phyloP scores from a whole-genome alignment of 73 alveolate species.

The Stentor roeselii region DNA sequence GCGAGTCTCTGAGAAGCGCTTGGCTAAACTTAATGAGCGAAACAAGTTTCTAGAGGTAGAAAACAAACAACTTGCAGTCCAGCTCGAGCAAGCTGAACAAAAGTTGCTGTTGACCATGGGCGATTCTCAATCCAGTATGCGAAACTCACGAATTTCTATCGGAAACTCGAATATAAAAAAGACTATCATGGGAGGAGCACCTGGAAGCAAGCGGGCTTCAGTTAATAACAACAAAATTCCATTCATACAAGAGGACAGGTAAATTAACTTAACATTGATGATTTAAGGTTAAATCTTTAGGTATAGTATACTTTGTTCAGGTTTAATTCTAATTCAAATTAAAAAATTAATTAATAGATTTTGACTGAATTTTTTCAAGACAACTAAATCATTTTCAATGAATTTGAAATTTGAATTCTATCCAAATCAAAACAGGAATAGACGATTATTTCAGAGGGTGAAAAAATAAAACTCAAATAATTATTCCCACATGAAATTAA shows the following conservation, averaged over 20 bases:
- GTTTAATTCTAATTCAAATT: no score
- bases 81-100: neutral
- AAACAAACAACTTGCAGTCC: neutral
- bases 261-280: no score
- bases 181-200: conserved; percentile 4
- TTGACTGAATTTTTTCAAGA: no score
- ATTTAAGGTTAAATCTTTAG: no score
- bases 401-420: no score
- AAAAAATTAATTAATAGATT: no score
- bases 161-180: neutral
- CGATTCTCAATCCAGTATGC: neutral
- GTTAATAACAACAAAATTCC: neutral
- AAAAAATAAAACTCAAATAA: no score
- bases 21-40: conserved; percentile 70
- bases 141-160: neutral
- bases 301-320: no score
- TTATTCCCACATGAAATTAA: no score
- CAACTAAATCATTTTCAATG: no score
- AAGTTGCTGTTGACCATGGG: neutral
- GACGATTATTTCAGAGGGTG: no score
- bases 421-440: no score
- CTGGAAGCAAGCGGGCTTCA: neutral
- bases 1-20: conserved; percentile 72
- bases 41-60: conserved; percentile 29
- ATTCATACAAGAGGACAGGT: neutral